Conservation (phyloP, 139 green algal genomes). For the Tetratostichococcus sp. region DNA sequence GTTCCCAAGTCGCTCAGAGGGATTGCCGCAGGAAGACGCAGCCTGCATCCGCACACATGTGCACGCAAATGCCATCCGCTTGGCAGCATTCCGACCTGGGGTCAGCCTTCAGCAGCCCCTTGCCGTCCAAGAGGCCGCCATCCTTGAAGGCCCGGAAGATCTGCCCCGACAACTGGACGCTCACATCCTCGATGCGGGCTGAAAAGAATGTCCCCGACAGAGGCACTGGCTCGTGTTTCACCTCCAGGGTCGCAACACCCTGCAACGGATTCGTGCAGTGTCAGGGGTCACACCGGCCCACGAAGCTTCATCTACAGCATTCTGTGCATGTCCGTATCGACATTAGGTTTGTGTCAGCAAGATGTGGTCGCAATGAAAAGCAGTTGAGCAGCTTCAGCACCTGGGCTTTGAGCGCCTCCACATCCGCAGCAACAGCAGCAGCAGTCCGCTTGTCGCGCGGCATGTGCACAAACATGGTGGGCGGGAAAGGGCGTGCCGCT, state of each 20-base stretch:
- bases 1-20: too few relatives aligned
- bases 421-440: conserved; percentile 20
- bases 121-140: conserved; percentile 9
- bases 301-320: too few relatives aligned
- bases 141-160: conserved; percentile 13
- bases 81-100: conserved; percentile 1
- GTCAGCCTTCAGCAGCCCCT: conserved; percentile 16
- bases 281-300: too few relatives aligned
- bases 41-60: neutral
- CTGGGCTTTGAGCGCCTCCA: conserved; percentile 19
- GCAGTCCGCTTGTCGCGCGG: conserved; percentile 33
- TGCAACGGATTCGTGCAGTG: too few relatives aligned
- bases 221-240: conserved; percentile 19
- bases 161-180: conserved; percentile 2
- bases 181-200: conserved; percentile 6
- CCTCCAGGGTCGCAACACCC: conserved; percentile 10
- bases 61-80: neutral
- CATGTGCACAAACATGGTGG: conserved; percentile 63
- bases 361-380: too few relatives aligned
- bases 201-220: conserved; percentile 29
- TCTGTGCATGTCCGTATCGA: too few relatives aligned
- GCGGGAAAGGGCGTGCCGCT: conserved; percentile 35
- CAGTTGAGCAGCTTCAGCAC: too few relatives aligned
- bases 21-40: neutral
- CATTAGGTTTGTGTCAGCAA: too few relatives aligned